phyloP scores from a whole-genome alignment of 495 filamentous ascomycete genomes.

The Penicillium egyptiacum region DNA sequence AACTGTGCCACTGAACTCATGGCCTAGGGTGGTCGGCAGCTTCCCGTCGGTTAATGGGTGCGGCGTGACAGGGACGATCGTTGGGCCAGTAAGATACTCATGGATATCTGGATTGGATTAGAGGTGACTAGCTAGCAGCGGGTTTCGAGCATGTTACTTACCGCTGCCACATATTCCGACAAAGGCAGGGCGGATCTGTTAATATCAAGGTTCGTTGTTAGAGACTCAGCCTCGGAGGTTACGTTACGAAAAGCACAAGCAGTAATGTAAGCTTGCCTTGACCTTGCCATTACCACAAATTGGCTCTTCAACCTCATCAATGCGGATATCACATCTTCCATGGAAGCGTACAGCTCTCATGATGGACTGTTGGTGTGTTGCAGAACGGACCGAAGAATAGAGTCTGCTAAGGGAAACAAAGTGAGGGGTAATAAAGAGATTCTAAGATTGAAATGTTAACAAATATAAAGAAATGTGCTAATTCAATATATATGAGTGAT shows the following conservation, averaged over 20 bases:
- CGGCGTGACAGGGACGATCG: constrained; percentile 54
- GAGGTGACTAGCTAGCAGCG: not conserved
- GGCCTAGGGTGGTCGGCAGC: constrained; percentile 59
- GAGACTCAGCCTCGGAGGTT: not conserved
- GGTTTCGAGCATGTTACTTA: constrained; percentile 7
- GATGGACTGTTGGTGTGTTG: constrained; percentile 2
- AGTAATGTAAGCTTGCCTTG: constrained; percentile 30
- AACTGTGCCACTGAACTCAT: constrained; percentile 61
- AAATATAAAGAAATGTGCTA: not conserved
- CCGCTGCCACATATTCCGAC: constrained; percentile 40
- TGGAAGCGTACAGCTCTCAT: constrained; percentile 50
- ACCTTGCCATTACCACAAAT: constrained; percentile 40
- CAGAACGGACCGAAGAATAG: not conserved
- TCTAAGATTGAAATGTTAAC: not conserved
- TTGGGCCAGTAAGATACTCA: constrained; percentile 58
- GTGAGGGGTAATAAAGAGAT: not conserved
- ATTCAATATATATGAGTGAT: not conserved
- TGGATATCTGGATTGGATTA: constrained; percentile 51
- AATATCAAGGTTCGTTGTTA: constrained; percentile 2
- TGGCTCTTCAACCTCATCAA: constrained; percentile 44
- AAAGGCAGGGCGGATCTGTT: constrained; percentile 36
- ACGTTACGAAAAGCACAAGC: not conserved
- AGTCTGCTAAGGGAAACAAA: not conserved
- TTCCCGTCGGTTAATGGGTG: constrained; percentile 59
- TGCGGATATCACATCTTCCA: constrained; percentile 39